Conservation (phyloP, 2,329 filamentous ascomycete species). For the Penicillium sp. region DNA sequence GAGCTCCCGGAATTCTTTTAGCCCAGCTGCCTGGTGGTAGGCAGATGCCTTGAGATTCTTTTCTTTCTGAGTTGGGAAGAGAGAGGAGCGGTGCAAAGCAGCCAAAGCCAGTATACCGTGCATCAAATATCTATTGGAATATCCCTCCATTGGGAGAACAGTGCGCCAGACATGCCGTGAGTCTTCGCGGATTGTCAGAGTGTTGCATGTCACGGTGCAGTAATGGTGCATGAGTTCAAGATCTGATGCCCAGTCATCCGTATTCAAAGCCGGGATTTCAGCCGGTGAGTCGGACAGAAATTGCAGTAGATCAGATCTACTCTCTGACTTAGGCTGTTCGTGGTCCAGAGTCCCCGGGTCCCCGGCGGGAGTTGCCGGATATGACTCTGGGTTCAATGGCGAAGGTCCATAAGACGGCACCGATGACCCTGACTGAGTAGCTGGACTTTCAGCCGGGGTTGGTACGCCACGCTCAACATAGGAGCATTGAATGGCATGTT, state of each 20-base stretch:
- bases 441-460: conserved; percentile 5
- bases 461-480: conserved; percentile 13
- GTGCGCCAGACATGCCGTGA: conserved; percentile 32
- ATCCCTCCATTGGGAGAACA: conserved; percentile 31
- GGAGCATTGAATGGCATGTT: conserved; percentile 25
- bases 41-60: conserved; percentile 18
- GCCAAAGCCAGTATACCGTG: conserved; percentile 35
- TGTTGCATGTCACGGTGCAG: conserved; percentile 36
- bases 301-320: conserved; percentile 12
- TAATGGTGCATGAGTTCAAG: conserved; percentile 47
- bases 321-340: conserved; percentile 4
- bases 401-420: neutral
- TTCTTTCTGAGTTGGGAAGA: conserved; percentile 16
- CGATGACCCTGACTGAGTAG: conserved; percentile 5
- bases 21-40: conserved; percentile 18
- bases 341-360: neutral
- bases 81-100: conserved; percentile 27
- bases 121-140: conserved; percentile 34
- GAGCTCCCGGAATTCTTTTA: conserved; percentile 22
- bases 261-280: neutral
- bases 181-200: conserved; percentile 19
- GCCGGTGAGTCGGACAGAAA: conserved; percentile 9
- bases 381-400: neutral
- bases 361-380: conserved; percentile 6
- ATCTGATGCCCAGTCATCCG: conserved; percentile 30